These are phyloP conservation scores for Penicillium dipodomyicola DNA, from an alignment of 495 filamentous ascomycete genomes.

Conservation along the genomic window DNA sequence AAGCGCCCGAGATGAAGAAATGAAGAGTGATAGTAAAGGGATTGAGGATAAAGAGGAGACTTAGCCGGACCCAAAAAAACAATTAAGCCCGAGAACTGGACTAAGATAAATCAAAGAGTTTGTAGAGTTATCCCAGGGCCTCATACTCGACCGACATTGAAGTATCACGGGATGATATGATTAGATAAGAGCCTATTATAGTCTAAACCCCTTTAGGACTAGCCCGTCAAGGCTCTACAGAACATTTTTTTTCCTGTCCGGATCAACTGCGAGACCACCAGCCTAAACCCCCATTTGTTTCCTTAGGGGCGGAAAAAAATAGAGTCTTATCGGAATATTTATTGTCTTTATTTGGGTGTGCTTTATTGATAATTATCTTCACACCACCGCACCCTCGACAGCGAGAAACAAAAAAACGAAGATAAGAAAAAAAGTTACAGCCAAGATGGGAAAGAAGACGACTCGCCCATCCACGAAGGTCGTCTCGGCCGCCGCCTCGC, in stretches of 20 bases:
- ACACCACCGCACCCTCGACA: constrained; percentile 2
- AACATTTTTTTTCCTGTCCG: constrained; percentile 50
- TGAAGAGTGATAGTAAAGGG: background rate
- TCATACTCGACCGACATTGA: background rate
- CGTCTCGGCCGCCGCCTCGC: constrained; percentile 49
- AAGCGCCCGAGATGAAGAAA: background rate
- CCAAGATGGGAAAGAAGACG: constrained; percentile 52
- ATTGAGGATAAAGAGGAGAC: background rate
- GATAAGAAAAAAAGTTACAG: constrained; percentile 18
- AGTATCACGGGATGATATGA: constrained; percentile 31
- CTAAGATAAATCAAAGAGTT: background rate
- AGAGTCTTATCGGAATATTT: constrained; percentile 12
- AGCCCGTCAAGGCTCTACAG: constrained; percentile 41
- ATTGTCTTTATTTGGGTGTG: constrained; percentile 3
- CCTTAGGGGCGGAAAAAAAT: constrained; percentile 26
- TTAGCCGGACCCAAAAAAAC: background rate
- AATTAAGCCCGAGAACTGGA: background rate
- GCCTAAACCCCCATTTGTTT: constrained; percentile 33
- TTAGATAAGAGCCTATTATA: constrained; percentile 39
- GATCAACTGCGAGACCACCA: constrained; percentile 35
- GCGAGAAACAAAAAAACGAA: constrained; percentile 1
- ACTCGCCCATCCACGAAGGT: constrained; percentile 46
- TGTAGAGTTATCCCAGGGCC: background rate
- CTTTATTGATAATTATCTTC: background rate
- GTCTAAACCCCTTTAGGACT: constrained; percentile 35